Evolutionary conservation across 163 green algal genomes (phyloP), one percentile per base, ranked within the genome.

Genomic region (Chlorella variabilis): DNA sequence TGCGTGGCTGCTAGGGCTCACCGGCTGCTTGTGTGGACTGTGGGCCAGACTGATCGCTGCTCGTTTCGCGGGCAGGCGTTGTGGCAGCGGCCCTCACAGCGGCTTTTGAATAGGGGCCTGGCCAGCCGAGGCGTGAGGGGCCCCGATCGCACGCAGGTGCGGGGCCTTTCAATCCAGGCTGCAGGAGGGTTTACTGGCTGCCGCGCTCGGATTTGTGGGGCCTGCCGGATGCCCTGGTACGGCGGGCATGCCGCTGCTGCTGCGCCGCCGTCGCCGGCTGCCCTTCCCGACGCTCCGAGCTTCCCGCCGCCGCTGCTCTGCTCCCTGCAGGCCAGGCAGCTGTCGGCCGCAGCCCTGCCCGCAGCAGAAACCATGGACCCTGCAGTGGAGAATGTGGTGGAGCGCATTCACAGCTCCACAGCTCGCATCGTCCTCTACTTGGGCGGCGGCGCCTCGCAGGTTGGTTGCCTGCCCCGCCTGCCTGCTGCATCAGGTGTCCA

Each of bases 391-490:
- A 21, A 77, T 13, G 54, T 56, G 29, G 79, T 88, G 29, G 66
- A 88, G 66, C 27, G 45, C 4, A 86, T 88, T 54, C 84, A 88
- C 69, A 56, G 65, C 49, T 62, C 54, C 2, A 61, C 71, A 0
- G 54, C 58, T 15, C 77, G 77, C 17, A 48, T 88, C 4, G 87
- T 91, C 0, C 63, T 92, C 25, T 92, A 87, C 62, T 84, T 86
- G 4, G 85, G 87, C 29, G 89, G 89, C 63, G 89, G 89, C 56
- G 89, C 71, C 6, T 71, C 84, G 25, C 86, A 92, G 84, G 88
- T 86, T 45, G 39, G 61, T 29, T 51, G 48, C 17, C 48, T n/a
- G 4, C 34, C 15, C 31, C 31, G 6, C 33, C 3, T 6, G 38
- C 3, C 42, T 42, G 71, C 33, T 39, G 51, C 8, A 33, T 54